Percentiles rank a stretch among this genome's conserved stretches.
These are phyloP conservation scores for Alliaria petiolata DNA, from an alignment of 345 rosid species.

Conservation along the genomic window DNA sequence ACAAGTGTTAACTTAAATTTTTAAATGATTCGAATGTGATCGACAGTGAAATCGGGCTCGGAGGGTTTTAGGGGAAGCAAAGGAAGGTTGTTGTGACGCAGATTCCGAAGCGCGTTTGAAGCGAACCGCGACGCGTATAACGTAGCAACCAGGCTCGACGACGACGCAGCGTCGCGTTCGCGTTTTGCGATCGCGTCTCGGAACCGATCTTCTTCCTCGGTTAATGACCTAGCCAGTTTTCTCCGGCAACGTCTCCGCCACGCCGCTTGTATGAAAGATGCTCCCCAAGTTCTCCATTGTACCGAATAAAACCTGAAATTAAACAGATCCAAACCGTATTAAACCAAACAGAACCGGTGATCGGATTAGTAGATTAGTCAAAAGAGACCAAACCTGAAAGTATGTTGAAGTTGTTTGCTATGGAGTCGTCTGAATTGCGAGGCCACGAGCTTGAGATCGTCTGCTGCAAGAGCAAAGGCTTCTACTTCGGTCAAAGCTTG, in stretches of 20 bases:
- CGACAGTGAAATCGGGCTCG: slow-evolving; percentile 60
- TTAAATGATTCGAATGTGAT: not conserved
- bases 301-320: slow-evolving; percentile 56
- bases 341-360: slow-evolving; percentile 1
- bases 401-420: slow-evolving; percentile 61
- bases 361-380: not conserved
- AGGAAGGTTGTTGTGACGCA: slow-evolving; percentile 36
- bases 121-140: slow-evolving; percentile 61
- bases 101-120: slow-evolving; percentile 43
- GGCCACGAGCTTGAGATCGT: slow-evolving; percentile 63
- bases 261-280: slow-evolving; percentile 77
- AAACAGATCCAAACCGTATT: not conserved
- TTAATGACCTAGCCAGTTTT: slow-evolving; percentile 44
- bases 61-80: slow-evolving; percentile 67
- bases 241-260: slow-evolving; percentile 64
- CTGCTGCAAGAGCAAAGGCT: slow-evolving; percentile 64
- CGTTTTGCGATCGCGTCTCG: slow-evolving; percentile 36
- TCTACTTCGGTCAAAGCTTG: slow-evolving; percentile 63
- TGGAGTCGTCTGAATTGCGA: slow-evolving; percentile 63
- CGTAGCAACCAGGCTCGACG: slow-evolving; percentile 48
- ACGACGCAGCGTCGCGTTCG: slow-evolving; percentile 22
- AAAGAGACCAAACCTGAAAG: slow-evolving; percentile 45
- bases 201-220: slow-evolving; percentile 47
- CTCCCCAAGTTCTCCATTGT: slow-evolving; percentile 86
- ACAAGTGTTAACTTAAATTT: slow-evolving; percentile 3